A percentile compares a stretch with the other conserved stretches of the same genome.
phyloP scores from a whole-genome alignment of 805 yeast genomes.

The Candida sithepensis region DNA sequence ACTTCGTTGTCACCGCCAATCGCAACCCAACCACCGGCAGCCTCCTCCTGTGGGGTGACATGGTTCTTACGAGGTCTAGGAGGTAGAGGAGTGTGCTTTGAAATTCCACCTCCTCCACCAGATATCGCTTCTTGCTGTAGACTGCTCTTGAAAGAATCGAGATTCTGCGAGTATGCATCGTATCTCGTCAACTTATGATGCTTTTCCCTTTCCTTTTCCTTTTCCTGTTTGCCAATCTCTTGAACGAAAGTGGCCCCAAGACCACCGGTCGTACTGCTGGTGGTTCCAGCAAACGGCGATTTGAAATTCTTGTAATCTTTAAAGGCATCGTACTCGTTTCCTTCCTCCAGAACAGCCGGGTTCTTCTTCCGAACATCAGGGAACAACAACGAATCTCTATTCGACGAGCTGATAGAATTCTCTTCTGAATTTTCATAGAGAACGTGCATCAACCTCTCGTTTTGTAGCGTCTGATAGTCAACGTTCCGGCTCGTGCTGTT shows the following conservation, averaged over 20 bases:
- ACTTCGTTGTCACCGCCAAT: too few relatives aligned
- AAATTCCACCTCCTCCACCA: neutral
- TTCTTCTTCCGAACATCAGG: neutral
- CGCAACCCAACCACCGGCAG: too few relatives aligned
- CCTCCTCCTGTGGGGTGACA: too few relatives aligned
- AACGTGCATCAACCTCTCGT: slow-evolving; percentile 27
- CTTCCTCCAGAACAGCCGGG: neutral
- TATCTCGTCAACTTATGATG: slow-evolving; percentile 15
- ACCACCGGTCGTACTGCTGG: neutral
- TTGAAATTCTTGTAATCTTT: neutral
- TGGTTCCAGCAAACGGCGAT: neutral
- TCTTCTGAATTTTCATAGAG: slow-evolving; percentile 29
- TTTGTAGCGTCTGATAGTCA: neutral
- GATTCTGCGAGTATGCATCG: slow-evolving; percentile 19
- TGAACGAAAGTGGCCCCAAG: neutral
- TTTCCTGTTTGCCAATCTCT: neutral
- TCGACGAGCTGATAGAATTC: slow-evolving; percentile 5
- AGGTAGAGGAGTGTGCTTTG: neutral
- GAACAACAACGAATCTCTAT: neutral
- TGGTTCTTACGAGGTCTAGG: slow-evolving; percentile 1
- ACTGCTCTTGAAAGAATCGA: slow-evolving; percentile 9
- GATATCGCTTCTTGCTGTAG: neutral
- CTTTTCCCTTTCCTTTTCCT: neutral
- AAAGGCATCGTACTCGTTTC: neutral
- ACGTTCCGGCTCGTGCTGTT: neutral